Evolutionary conservation across 2,329 filamentous ascomycete species (phyloP).

Genomic region (Sclerotiophoma versabilis): DNA sequence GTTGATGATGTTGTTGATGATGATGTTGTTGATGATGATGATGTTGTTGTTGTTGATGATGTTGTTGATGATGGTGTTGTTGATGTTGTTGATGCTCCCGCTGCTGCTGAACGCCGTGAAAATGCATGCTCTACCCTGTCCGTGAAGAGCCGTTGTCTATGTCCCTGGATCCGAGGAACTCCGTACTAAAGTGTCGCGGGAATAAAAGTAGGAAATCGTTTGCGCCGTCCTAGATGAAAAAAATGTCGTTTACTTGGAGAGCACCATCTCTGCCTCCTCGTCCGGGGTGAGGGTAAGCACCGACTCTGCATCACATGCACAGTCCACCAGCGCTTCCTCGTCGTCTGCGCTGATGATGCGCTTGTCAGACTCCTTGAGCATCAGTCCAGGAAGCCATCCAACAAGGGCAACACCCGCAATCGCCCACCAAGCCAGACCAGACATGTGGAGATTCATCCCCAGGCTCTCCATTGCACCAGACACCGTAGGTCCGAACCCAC

Average conservation of each 20-base stretch:
- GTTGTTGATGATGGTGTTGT: too few species aligned
- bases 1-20: too few species aligned
- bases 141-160: conserved; percentile 9
- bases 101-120: conserved; percentile 16
- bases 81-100: too few species aligned
- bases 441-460: conserved; percentile 81
- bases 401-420: conserved; percentile 77
- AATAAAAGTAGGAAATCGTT: not conserved
- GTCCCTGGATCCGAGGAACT: conserved; percentile 14
- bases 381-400: conserved; percentile 60
- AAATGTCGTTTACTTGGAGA: conserved; percentile 38
- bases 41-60: too few species aligned
- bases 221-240: not conserved
- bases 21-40: too few species aligned
- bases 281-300: conserved; percentile 44
- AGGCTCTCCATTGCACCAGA: conserved; percentile 85
- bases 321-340: conserved; percentile 43
- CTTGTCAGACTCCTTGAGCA: conserved; percentile 71
- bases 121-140: conserved; percentile 15
- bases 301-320: conserved; percentile 42
- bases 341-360: conserved; percentile 33
- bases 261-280: conserved; percentile 36
- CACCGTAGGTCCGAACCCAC: conserved; percentile 86
- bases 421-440: conserved; percentile 92
- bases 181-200: conserved; percentile 17